phyloP scores from a whole-genome alignment of 495 filamentous ascomycete genomes.

The Podospora tetraspora region DNA sequence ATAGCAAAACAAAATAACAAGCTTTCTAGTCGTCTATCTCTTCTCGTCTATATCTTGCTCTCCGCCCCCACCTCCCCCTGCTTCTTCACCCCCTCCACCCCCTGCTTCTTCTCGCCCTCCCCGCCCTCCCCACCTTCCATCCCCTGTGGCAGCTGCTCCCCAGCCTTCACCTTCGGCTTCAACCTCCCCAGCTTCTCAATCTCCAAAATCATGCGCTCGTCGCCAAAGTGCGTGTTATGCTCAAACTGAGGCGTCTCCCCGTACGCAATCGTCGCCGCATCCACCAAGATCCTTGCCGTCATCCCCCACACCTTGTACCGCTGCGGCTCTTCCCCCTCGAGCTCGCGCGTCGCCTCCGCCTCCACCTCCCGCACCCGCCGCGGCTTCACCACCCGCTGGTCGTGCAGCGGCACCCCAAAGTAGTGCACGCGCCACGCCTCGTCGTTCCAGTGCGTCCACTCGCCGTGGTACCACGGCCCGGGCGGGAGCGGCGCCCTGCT shows the following conservation, averaged over 20 bases:
- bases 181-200: conserved; percentile 59
- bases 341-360: conserved; percentile 10
- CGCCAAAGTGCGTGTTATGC: conserved; percentile 72
- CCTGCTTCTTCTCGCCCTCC: conserved; percentile 48
- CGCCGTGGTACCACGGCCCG: conserved; percentile 63
- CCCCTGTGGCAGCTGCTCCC: conserved; percentile 35
- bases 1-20: not conserved
- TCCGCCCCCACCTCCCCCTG: conserved; percentile 49
- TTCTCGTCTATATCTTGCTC: conserved; percentile 40
- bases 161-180: conserved; percentile 47
- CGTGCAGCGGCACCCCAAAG: conserved; percentile 72
- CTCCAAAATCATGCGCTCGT: conserved; percentile 66
- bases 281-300: conserved; percentile 83
- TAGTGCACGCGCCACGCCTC: conserved; percentile 73
- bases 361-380: conserved; percentile 21
- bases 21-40: not conserved
- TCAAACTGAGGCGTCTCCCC: conserved; percentile 74
- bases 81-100: conserved; percentile 29
- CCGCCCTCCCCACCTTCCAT: conserved; percentile 50
- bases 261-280: conserved; percentile 80
- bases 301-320: conserved; percentile 83
- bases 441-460: conserved; percentile 62
- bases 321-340: conserved; percentile 30
- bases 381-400: conserved; percentile 54
- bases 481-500: conserved; percentile 30